phyloP scores from a whole-genome alignment of 164 flowering plant genomes.

The Dillenia suffruticosa region DNA sequence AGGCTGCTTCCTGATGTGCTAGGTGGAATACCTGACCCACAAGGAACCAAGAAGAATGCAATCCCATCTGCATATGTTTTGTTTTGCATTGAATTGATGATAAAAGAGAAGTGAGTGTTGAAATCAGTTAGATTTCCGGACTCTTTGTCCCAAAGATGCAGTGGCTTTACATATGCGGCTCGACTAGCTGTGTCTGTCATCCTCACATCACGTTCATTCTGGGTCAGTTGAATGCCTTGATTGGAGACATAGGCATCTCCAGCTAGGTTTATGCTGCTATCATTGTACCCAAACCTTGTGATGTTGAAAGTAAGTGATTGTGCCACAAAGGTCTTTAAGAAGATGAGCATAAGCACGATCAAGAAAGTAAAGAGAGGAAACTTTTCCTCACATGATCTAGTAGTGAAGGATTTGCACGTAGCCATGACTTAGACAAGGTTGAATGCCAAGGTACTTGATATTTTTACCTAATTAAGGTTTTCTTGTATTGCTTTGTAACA shows the following conservation, averaged over 20 bases:
- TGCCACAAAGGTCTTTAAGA: neutral
- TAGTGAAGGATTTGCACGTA: no score
- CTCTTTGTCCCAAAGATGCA: slow-evolving; percentile 20
- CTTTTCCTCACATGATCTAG: no score
- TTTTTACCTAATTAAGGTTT: no score
- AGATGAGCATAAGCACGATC: no score
- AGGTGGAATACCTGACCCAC: slow-evolving; percentile 11
- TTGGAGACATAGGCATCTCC: neutral
- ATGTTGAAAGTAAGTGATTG: slow-evolving; percentile 19
- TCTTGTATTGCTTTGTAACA: no score
- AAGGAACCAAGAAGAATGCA: slow-evolving; percentile 25
- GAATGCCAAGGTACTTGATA: no score
- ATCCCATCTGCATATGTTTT: slow-evolving; percentile 16
- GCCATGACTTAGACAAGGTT: no score
- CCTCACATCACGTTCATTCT: neutral
- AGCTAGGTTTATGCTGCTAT: neutral
- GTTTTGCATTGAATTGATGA: neutral
- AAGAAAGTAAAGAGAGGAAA: no score
- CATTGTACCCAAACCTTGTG: slow-evolving; percentile 17
- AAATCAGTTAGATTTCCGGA: slow-evolving; percentile 23
- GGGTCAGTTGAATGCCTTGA: neutral
- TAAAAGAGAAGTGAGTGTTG: slow-evolving; percentile 28
- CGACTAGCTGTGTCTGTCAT: neutral
- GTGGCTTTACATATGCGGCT: neutral
- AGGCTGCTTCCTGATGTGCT: slow-evolving; percentile 24